phyloP scores from a whole-genome alignment of 2,329 filamentous ascomycete genomes.

The Neopestalotiopsis sp. region DNA sequence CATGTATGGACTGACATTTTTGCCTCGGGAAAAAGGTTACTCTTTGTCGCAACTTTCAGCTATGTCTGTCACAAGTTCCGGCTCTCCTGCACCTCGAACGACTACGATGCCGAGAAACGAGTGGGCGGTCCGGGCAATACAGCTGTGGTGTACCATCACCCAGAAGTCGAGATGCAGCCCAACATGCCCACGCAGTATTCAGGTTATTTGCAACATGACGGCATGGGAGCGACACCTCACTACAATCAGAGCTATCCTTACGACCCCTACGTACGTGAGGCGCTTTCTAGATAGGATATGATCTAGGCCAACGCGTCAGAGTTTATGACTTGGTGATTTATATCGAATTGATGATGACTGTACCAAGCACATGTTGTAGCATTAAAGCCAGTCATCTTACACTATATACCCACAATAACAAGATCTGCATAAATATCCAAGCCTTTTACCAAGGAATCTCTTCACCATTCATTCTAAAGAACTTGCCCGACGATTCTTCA shows the following conservation, averaged over 20 bases:
- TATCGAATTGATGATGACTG: too few relatives aligned
- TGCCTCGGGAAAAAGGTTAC: conserved; percentile 20
- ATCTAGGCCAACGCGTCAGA: too few relatives aligned
- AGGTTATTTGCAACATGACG: conserved; percentile 24
- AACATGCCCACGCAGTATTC: conserved; percentile 20
- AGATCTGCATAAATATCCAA: too few relatives aligned
- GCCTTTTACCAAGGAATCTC: background rate
- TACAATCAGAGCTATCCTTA: conserved; percentile 15
- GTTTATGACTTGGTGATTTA: too few relatives aligned
- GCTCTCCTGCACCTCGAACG: conserved; percentile 26
- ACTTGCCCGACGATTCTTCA: conserved; percentile 7
- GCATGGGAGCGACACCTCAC: background rate
- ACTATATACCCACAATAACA: too few relatives aligned
- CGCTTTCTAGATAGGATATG: too few relatives aligned
- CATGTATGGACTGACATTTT: background rate
- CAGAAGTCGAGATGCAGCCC: conserved; percentile 20
- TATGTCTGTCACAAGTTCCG: conserved; percentile 39
- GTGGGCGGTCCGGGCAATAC: conserved; percentile 7
- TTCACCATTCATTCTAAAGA: conserved; percentile 9
- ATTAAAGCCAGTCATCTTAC: too few relatives aligned
- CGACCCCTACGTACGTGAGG: conserved; percentile 8
- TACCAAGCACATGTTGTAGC: too few relatives aligned
- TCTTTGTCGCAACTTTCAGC: conserved; percentile 36
- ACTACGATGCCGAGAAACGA: conserved; percentile 31
- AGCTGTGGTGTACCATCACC: background rate